Conservation (phyloP, 1,139 yeast species). For the Hansenula sp. region DNA sequence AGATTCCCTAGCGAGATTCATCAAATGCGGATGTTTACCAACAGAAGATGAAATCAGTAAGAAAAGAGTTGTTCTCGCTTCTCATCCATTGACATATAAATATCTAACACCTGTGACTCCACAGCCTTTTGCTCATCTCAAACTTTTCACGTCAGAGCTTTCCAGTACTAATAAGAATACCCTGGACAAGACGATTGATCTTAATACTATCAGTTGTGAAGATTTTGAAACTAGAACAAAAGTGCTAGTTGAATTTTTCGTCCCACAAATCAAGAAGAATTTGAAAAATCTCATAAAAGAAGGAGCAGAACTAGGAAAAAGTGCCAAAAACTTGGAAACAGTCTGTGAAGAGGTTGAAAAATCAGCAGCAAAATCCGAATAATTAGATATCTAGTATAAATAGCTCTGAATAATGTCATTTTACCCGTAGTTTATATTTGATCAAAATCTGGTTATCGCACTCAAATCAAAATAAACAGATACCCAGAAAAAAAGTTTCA, state of each 20-base stretch:
- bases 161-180: slow-evolving; percentile 16
- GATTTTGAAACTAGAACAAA: slow-evolving; percentile 61
- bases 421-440: too few species aligned
- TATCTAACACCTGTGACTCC: slow-evolving; percentile 52
- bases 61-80: slow-evolving; percentile 10
- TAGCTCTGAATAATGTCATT: too few species aligned
- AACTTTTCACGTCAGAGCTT: slow-evolving; percentile 43
- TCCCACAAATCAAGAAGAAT: slow-evolving; percentile 45
- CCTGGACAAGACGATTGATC: slow-evolving; percentile 22
- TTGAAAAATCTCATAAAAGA: slow-evolving; percentile 53
- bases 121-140: slow-evolving; percentile 57
- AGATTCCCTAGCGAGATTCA: slow-evolving; percentile 38
- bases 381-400: too few species aligned
- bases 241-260: slow-evolving; percentile 50
- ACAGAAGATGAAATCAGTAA: slow-evolving; percentile 6
- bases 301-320: slow-evolving; percentile 71
- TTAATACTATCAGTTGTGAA: slow-evolving; percentile 36
- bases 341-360: slow-evolving; percentile 12
- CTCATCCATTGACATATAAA: slow-evolving; percentile 43
- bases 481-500: background rate
- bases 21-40: slow-evolving; percentile 36
- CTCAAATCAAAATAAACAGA: slow-evolving; percentile 1
- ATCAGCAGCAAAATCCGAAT: too few species aligned
- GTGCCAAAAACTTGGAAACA: slow-evolving; percentile 36
- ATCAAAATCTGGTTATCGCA: background rate